These are phyloP conservation scores for Jasminum sambac DNA, from an alignment of 257 asterid species.

Conservation along the genomic window DNA sequence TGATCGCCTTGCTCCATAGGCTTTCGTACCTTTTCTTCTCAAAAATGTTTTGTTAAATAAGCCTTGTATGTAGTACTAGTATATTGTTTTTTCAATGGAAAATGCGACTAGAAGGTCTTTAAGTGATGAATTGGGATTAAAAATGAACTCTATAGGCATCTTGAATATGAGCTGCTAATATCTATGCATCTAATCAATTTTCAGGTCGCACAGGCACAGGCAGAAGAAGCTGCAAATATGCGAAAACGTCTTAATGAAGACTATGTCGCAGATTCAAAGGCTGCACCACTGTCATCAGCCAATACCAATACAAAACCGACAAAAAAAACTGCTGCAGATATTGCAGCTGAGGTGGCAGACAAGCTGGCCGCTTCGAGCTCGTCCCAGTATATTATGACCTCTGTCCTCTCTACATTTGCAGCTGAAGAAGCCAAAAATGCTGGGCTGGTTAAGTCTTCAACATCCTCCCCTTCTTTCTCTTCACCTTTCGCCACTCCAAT, in stretches of 20 bases:
- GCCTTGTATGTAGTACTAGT: too few species aligned
- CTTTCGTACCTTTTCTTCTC: too few species aligned
- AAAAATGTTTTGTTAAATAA: too few species aligned
- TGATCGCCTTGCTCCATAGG: too few species aligned
- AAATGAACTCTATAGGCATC: too few species aligned
- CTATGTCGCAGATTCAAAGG: slow-evolving; percentile 43
- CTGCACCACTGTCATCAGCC: slow-evolving; percentile 26
- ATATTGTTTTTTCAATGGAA: too few species aligned
- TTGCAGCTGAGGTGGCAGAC: slow-evolving; percentile 91
- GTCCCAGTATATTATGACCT: slow-evolving; percentile 80
- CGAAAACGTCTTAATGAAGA: slow-evolving; percentile 54
- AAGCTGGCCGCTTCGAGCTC: slow-evolving; percentile 85
- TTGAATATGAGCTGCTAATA: slow-evolving; percentile 1
- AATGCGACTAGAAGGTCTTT: too few species aligned
- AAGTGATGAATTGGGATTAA: too few species aligned
- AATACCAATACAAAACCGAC: slow-evolving; percentile 35
- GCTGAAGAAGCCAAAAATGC: slow-evolving; percentile 87
- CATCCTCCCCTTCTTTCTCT: slow-evolving; percentile 44
- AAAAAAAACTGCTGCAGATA: slow-evolving; percentile 71
- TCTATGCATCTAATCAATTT: slow-evolving; percentile 15
- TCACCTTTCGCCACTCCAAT: slow-evolving; percentile 31
- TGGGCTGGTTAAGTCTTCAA: slow-evolving; percentile 51
- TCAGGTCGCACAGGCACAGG: slow-evolving; percentile 85
- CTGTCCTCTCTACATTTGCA: slow-evolving; percentile 86
- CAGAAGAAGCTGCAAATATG: slow-evolving; percentile 61